phyloP scores from a whole-genome alignment of 1,284 basidiomycete genomes.

The Austroboletus novae-zelandiae region DNA sequence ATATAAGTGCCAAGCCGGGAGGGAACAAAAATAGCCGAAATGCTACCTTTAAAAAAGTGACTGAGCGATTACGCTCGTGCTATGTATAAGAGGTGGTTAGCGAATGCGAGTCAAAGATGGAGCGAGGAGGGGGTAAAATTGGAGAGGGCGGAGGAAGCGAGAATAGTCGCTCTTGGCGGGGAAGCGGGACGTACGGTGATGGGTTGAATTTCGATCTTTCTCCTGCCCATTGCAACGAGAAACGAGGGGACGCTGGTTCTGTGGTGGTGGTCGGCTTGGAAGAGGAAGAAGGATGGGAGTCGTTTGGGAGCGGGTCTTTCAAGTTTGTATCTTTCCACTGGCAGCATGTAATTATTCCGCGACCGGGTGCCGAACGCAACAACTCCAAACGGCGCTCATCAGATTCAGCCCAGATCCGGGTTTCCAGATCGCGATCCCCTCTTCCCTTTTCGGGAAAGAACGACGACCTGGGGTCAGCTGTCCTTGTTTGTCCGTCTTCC shows the following conservation, averaged over 20 bases:
- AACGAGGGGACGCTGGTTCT: too few relatives aligned
- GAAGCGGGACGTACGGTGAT: slow-evolving; percentile 59
- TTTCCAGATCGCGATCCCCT: slow-evolving; percentile 24
- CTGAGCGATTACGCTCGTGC: slow-evolving; percentile 89
- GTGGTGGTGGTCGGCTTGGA: not conserved
- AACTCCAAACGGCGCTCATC: slow-evolving; percentile 37
- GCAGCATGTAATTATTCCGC: slow-evolving; percentile 37
- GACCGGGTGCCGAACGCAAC: slow-evolving; percentile 37
- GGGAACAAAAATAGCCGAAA: slow-evolving; percentile 47
- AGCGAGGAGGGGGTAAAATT: slow-evolving; percentile 29
- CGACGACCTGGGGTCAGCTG: slow-evolving; percentile 4
- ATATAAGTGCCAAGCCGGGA: slow-evolving; percentile 43
- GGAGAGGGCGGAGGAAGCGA: slow-evolving; percentile 25
- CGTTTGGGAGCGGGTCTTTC: slow-evolving; percentile 34
- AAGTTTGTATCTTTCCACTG: slow-evolving; percentile 35
- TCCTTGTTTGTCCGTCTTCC: slow-evolving; percentile 1
- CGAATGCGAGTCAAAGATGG: slow-evolving; percentile 30
- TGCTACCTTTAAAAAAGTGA: slow-evolving; percentile 85
- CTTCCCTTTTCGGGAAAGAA: slow-evolving; percentile 7
- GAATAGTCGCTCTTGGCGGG: slow-evolving; percentile 22
- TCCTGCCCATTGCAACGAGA: slow-evolving; percentile 61
- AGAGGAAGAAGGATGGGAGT: slow-evolving; percentile 29
- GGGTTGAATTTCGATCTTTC: slow-evolving; percentile 89
- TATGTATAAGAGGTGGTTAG: slow-evolving; percentile 40
- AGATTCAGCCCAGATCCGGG: slow-evolving; percentile 30